Conservation (phyloP, 1,284 basidiomycete genomes). For the Ganoderma leucocontextum region DNA sequence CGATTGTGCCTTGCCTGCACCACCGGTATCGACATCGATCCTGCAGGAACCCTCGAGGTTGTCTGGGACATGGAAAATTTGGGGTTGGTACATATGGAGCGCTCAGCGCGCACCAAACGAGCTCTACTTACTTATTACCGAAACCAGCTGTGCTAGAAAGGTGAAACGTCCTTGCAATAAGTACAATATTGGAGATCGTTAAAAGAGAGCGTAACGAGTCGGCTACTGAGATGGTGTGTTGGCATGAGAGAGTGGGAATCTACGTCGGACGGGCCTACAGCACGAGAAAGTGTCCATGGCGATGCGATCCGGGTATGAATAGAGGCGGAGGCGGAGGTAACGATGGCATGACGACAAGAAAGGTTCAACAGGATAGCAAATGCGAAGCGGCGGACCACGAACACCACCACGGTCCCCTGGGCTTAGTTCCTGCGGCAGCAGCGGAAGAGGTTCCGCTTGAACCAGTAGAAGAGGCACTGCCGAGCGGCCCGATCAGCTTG, state of each 20-base stretch:
- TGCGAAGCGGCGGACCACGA: slow-evolving; percentile 7
- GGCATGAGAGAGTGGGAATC: neutral
- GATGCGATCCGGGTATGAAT: slow-evolving; percentile 21
- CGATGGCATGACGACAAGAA: slow-evolving; percentile 15
- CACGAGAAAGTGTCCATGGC: slow-evolving; percentile 34
- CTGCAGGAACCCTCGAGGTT: neutral
- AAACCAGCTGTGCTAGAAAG: neutral
- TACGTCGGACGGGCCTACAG: slow-evolving; percentile 12
- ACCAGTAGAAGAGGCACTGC: slow-evolving; percentile 84
- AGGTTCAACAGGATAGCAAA: slow-evolving; percentile 11
- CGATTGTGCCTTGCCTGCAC: neutral
- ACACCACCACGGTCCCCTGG: neutral
- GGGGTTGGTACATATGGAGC: neutral
- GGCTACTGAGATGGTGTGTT: slow-evolving; percentile 1
- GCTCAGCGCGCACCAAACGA: neutral
- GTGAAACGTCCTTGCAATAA: slow-evolving; percentile 19
- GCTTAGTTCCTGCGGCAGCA: slow-evolving; percentile 77
- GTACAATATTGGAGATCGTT: slow-evolving; percentile 22
- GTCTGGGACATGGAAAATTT: neutral
- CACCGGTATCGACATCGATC: neutral
- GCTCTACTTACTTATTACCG: neutral
- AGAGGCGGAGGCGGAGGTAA: slow-evolving; percentile 6
- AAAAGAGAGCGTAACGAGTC: slow-evolving; percentile 10
- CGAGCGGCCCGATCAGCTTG: slow-evolving; percentile 5
- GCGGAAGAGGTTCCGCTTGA: slow-evolving; percentile 85